Evolutionary conservation across 1,139 yeast species (phyloP).

Genomic region (Debaryomyces coudertii): DNA sequence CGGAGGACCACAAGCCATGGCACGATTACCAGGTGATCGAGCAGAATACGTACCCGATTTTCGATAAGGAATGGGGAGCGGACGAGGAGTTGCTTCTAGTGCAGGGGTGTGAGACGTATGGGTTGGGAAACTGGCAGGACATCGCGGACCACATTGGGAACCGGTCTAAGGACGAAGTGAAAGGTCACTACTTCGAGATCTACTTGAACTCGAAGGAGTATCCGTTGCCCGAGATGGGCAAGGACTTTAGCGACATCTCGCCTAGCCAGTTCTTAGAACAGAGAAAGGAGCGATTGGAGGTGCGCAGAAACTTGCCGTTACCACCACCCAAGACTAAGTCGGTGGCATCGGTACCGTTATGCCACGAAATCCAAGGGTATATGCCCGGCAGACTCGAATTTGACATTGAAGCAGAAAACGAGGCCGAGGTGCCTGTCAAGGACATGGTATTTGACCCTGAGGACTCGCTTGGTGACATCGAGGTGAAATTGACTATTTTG

Average conservation of each 20-base stretch:
- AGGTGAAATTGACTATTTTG: conserved; percentile 81
- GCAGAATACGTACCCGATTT: conserved; percentile 92
- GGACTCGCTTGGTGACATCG: conserved; percentile 84
- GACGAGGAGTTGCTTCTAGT: conserved; percentile 89
- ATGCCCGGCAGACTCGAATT: conserved; percentile 99
- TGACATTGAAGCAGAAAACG: conserved; percentile 95
- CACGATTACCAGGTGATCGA: conserved; percentile 92
- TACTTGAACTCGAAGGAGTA: conserved; percentile 72
- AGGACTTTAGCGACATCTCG: conserved; percentile 61
- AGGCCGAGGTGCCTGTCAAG: conserved; percentile 90
- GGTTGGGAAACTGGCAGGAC: conserved; percentile 97
- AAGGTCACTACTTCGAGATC: conserved; percentile 71
- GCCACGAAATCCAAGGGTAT: conserved; percentile 96
- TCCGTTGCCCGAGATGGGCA: conserved; percentile 81
- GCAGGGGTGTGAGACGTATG: conserved; percentile 89
- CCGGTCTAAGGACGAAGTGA: conserved; percentile 88
- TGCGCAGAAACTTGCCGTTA: conserved; percentile 63
- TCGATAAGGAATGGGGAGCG: conserved; percentile 95
- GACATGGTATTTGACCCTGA: conserved; percentile 96
- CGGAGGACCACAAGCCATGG: conserved; percentile 90
- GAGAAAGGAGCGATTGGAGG: conserved; percentile 73
- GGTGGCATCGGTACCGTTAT: conserved; percentile 89
- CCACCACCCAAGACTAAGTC: conserved; percentile 85
- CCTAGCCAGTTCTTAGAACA: conserved; percentile 71
- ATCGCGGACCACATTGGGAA: conserved; percentile 94